Evolutionary conservation across 2,329 filamentous ascomycete genomes (phyloP).

Genomic region (Pseudogymnoascus sp.): DNA sequence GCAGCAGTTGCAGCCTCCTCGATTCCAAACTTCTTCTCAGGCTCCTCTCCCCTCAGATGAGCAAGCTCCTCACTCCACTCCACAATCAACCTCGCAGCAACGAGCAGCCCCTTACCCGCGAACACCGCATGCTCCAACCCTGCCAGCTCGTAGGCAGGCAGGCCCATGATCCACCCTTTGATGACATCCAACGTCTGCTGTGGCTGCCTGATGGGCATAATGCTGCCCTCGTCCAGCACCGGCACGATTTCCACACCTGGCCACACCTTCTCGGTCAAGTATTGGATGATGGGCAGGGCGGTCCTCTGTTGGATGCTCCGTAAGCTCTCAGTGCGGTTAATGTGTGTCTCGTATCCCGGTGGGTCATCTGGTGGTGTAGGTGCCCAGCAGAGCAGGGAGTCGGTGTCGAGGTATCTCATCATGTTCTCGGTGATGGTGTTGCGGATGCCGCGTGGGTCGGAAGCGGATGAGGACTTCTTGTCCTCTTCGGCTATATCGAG

Average conservation of each 20-base stretch:
- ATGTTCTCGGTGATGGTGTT: slow-evolving; percentile 57
- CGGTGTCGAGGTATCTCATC: slow-evolving; percentile 83
- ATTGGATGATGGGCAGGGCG: slow-evolving; percentile 63
- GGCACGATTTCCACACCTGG: slow-evolving; percentile 72
- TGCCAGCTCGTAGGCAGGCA: slow-evolving; percentile 75
- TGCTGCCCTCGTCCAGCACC: slow-evolving; percentile 70
- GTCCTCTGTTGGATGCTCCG: slow-evolving; percentile 64
- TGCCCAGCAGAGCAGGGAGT: slow-evolving; percentile 88
- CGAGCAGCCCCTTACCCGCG: slow-evolving; percentile 78
- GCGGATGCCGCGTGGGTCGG: slow-evolving; percentile 42
- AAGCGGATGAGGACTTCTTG: slow-evolving; percentile 20
- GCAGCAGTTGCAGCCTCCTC: slow-evolving; percentile 73
- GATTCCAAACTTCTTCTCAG: slow-evolving; percentile 56
- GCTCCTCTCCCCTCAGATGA: slow-evolving; percentile 35
- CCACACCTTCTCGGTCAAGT: slow-evolving; percentile 69
- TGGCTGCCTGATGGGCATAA: slow-evolving; percentile 67
- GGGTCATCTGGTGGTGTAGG: slow-evolving; percentile 45
- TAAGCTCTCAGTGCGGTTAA: slow-evolving; percentile 48
- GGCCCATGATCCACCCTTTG: slow-evolving; percentile 63
- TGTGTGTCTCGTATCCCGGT: slow-evolving; percentile 37
- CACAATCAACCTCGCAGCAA: slow-evolving; percentile 66
- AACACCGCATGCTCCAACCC: slow-evolving; percentile 77
- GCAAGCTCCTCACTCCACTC: slow-evolving; percentile 78
- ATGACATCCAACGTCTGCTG: slow-evolving; percentile 70
- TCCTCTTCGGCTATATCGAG: slow-evolving; percentile 73